A percentile compares a stretch with the other conserved stretches of the same genome.
Conservation (phyloP, 2,329 filamentous ascomycete species). For the Torrubiella hemipterigena region DNA sequence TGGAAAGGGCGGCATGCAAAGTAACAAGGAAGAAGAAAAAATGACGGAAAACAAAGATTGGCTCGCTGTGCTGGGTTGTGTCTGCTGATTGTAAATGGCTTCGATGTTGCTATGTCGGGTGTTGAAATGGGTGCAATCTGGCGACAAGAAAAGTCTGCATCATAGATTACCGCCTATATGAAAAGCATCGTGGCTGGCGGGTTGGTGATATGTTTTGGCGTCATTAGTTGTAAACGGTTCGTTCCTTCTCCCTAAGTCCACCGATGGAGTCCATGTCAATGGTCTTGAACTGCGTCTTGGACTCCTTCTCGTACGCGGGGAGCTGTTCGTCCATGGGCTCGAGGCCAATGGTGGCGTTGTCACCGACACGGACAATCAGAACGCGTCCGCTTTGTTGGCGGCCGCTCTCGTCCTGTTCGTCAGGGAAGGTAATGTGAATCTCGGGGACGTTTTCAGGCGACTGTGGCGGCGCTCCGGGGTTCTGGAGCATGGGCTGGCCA, state of each 20-base stretch:
- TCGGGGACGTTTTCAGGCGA: conserved; percentile 80
- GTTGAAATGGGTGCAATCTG: too few relatives aligned
- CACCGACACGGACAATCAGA: conserved; percentile 82
- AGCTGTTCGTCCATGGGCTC: conserved; percentile 75
- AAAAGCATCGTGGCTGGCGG: too few relatives aligned
- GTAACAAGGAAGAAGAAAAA: too few relatives aligned
- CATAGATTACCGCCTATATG: too few relatives aligned
- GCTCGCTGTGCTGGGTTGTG: too few relatives aligned
- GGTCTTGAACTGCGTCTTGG: conserved; percentile 72
- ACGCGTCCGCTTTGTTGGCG: conserved; percentile 76
- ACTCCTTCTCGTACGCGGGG: conserved; percentile 79
- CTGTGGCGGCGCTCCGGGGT: conserved; percentile 62
- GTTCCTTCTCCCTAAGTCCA: conserved; percentile 82
- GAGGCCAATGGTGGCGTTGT: conserved; percentile 72
- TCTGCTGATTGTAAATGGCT: too few relatives aligned
- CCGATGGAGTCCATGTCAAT: conserved; percentile 92
- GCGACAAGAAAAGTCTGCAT: too few relatives aligned
- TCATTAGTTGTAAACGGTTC: conserved; percentile 22
- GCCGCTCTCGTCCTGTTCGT: conserved; percentile 80
- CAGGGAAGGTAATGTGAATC: conserved; percentile 96
- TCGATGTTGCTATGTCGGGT: too few relatives aligned
- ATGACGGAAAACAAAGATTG: too few relatives aligned
- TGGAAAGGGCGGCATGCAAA: too few relatives aligned
- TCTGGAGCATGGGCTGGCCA: conserved; percentile 60
- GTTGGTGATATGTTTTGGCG: conserved; percentile 1